Conservation (phyloP, 73 alveolate genomes). For the Symbiodinium natans region DNA sequence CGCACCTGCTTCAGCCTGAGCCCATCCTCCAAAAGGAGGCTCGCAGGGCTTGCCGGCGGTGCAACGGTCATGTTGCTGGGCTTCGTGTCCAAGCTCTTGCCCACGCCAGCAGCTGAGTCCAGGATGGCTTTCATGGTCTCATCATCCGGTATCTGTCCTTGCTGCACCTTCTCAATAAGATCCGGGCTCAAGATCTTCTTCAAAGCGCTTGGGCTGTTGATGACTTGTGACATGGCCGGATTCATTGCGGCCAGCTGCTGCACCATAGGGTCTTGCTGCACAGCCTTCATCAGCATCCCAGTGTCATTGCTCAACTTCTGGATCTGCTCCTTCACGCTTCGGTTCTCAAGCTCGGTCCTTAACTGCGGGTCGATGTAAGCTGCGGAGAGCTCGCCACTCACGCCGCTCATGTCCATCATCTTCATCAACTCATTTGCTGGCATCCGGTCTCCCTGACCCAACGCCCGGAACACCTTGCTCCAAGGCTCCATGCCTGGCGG, state of each 20-base stretch:
- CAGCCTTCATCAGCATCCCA: constrained; percentile 8
- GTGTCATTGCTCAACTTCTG: constrained; percentile 9
- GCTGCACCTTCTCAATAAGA: constrained; percentile 16
- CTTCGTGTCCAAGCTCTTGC: too few species aligned
- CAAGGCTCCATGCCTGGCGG: constrained; percentile 30
- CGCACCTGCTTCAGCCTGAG: constrained; percentile 24
- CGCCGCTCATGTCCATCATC: background rate
- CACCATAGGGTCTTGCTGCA: constrained; percentile 39
- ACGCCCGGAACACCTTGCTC: background rate
- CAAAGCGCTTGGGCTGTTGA: constrained; percentile 20
- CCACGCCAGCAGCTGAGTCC: background rate
- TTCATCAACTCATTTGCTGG: background rate
- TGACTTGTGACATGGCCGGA: background rate
- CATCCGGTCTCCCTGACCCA: background rate
- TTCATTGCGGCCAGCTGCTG: constrained; percentile 14
- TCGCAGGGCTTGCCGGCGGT: background rate
- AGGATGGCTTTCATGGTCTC: background rate
- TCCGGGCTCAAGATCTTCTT: constrained; percentile 2
- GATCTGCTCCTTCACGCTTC: constrained; percentile 1
- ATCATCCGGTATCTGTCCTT: background rate
- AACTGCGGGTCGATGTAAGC: constrained; percentile 36
- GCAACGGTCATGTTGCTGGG: background rate
- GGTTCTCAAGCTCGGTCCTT: background rate
- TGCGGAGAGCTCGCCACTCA: background rate
- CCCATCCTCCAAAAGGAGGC: constrained; percentile 2